Percentiles rank a stretch among this genome's conserved stretches.
Evolutionary conservation across 306 rosid genomes (phyloP).

Genomic region (Comarum palustre): DNA sequence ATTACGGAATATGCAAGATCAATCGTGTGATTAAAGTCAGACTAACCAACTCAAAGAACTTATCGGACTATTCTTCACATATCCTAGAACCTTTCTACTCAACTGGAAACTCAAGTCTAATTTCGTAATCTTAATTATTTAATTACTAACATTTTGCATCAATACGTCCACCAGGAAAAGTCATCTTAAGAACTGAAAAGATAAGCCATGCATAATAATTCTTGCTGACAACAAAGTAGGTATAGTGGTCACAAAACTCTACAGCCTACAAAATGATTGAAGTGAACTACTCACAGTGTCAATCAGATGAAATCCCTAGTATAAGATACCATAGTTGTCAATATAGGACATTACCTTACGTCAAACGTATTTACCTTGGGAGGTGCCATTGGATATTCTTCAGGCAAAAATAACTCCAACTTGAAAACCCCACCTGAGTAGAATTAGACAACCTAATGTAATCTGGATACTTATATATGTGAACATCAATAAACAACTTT

Average conservation of each 20-base stretch:
- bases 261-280: background rate
- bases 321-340: background rate
- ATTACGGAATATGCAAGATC: background rate
- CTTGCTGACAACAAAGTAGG: background rate
- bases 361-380: conserved; percentile 26
- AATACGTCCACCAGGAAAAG: background rate
- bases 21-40: background rate
- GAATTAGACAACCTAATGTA: conserved; percentile 2
- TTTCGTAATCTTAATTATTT: background rate
- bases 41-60: background rate
- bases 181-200: background rate
- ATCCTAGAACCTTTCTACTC: background rate
- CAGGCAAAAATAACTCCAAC: conserved; percentile 40
- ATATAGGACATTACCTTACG: background rate
- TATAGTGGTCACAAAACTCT: background rate
- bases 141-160: background rate
- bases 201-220: background rate
- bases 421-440: conserved; percentile 38
- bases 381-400: conserved; percentile 46
- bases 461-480: background rate
- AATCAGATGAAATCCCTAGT: background rate
- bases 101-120: background rate
- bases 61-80: background rate
- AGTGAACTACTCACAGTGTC: background rate
- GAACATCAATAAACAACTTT: background rate